phyloP scores from a whole-genome alignment of 768 basidiomycete genomes.

The Hygrophoropsis aurantiaca region DNA sequence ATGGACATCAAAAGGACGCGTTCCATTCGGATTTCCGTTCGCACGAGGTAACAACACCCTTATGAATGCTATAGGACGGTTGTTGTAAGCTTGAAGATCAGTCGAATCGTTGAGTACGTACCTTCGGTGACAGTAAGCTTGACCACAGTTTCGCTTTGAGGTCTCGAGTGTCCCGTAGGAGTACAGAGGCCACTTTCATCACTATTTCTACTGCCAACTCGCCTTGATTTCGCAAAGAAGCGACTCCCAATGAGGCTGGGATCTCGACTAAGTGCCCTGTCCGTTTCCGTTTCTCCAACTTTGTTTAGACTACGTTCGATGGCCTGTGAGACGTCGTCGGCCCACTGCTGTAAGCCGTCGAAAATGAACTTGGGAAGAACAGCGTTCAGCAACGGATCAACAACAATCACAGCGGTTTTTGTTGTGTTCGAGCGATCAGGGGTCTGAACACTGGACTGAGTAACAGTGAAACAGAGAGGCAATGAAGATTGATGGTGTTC shows the following conservation, averaged over 20 bases:
- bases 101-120: conserved; percentile 7
- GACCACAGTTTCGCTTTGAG: conserved; percentile 44
- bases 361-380: conserved; percentile 62
- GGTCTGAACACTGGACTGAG: conserved; percentile 5
- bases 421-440: too few species aligned
- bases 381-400: conserved; percentile 64
- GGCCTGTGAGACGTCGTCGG: conserved; percentile 81
- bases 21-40: conserved; percentile 18
- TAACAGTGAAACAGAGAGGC: conserved; percentile 22
- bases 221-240: conserved; percentile 55
- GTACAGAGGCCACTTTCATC: conserved; percentile 41
- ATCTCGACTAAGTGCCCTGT: conserved; percentile 46
- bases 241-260: conserved; percentile 77
- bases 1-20: conserved; percentile 54
- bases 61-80: conserved; percentile 30
- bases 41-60: conserved; percentile 52
- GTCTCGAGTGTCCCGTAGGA: conserved; percentile 5
- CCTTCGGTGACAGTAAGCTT: conserved; percentile 52
- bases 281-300: conserved; percentile 24
- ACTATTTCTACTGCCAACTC: conserved; percentile 38
- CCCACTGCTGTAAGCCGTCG: conserved; percentile 84
- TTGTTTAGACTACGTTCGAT: conserved; percentile 43
- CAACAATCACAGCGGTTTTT: conserved; percentile 20
- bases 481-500: conserved; percentile 14
- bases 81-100: too few species aligned